These are phyloP conservation scores for Cladosporium sp. DNA, from an alignment of 2,329 filamentous ascomycete species.

Conservation along the genomic window DNA sequence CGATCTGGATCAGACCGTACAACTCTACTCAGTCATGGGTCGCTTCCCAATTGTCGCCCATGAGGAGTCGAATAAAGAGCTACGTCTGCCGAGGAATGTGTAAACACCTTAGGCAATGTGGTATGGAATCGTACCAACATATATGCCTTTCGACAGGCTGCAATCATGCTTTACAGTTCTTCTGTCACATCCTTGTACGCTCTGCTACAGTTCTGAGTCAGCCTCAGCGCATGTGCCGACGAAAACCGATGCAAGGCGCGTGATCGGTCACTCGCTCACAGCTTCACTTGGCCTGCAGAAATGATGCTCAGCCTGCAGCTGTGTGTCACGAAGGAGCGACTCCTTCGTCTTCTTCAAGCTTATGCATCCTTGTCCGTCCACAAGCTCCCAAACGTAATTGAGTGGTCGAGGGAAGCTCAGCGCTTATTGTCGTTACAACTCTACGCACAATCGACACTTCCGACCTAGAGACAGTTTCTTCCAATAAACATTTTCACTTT, in stretches of 20 bases:
- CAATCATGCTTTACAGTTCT: background rate
- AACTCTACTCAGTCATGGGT: background rate
- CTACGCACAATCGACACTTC: background rate
- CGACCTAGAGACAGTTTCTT: background rate
- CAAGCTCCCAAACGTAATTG: background rate
- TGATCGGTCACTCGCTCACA: background rate
- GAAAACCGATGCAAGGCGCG: background rate
- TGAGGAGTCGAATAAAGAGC: background rate
- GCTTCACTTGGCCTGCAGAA: background rate
- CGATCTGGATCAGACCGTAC: background rate
- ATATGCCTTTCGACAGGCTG: background rate
- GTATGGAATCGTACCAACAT: background rate
- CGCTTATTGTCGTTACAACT: background rate
- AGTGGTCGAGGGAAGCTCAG: background rate
- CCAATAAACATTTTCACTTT: background rate
- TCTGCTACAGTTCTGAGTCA: background rate
- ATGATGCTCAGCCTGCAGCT: background rate
- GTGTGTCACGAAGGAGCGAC: background rate
- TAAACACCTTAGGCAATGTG: background rate
- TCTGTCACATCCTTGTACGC: background rate
- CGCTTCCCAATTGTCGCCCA: background rate
- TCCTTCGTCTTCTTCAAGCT: background rate
- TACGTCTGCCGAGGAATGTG: background rate
- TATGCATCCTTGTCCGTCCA: background rate
- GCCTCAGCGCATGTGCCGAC: background rate